Conservation (phyloP, 257 asterid genomes). For the Ajuga chamaepitys region DNA sequence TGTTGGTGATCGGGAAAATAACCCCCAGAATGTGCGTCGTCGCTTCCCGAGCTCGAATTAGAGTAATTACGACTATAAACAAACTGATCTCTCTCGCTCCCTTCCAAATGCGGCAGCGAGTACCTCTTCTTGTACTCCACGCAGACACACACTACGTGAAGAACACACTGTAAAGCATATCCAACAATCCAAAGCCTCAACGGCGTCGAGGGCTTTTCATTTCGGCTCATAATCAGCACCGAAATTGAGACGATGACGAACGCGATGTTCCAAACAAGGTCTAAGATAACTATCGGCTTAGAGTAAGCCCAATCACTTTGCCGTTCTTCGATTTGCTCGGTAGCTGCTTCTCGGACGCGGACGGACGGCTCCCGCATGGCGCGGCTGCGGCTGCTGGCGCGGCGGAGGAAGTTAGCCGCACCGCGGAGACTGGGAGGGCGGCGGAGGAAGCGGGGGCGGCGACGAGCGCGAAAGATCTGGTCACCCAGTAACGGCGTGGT, state of each 20-base stretch:
- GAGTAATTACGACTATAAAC: slow-evolving; percentile 34
- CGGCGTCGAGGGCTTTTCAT: slow-evolving; percentile 44
- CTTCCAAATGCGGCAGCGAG: slow-evolving; percentile 24
- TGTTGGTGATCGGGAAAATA: slow-evolving; percentile 37
- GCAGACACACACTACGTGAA: slow-evolving; percentile 47
- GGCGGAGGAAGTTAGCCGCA: slow-evolving; percentile 42
- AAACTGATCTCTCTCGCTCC: slow-evolving; percentile 17
- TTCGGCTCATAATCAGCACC: slow-evolving; percentile 36
- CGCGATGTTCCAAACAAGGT: slow-evolving; percentile 74
- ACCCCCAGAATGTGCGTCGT: slow-evolving; percentile 35
- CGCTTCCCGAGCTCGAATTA: slow-evolving; percentile 56
- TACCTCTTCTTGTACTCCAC: slow-evolving; percentile 58
- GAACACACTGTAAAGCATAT: slow-evolving; percentile 41
- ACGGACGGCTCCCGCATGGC: slow-evolving; percentile 54
- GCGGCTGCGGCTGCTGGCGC: slow-evolving; percentile 46
- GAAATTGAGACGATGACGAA: slow-evolving; percentile 45
- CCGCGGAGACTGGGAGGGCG: slow-evolving; percentile 59
- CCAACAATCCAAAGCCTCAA: slow-evolving; percentile 54
- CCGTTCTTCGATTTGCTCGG: slow-evolving; percentile 66
- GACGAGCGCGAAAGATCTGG: slow-evolving; percentile 37
- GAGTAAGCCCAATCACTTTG: slow-evolving; percentile 96
- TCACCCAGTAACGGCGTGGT: slow-evolving; percentile 52
- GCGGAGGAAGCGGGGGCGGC: slow-evolving; percentile 44
- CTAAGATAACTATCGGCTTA: slow-evolving; percentile 73
- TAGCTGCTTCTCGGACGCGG: slow-evolving; percentile 45